A percentile compares a stretch with the other conserved stretches of the same genome.
phyloP scores from a whole-genome alignment of 2,329 filamentous ascomycete species.

The Aspergillus ibericus region DNA sequence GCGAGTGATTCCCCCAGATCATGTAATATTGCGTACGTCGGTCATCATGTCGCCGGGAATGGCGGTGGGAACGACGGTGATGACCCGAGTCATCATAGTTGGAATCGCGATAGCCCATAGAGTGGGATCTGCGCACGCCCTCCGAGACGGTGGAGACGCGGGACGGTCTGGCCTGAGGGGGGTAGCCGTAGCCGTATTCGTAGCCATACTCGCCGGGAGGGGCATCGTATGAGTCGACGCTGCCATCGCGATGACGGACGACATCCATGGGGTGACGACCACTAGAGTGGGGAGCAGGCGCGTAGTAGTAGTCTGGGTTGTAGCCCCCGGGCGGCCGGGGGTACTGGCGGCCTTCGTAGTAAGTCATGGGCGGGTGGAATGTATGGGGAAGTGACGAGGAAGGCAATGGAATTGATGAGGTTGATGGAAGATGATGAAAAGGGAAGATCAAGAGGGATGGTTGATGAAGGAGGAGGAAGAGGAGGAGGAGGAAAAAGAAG shows the following conservation, averaged over 20 bases:
- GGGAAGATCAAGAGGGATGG: slow-evolving; percentile 7
- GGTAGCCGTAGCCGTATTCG: slow-evolving; percentile 44
- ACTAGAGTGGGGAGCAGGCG: slow-evolving; percentile 19
- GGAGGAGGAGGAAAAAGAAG: slow-evolving; percentile 15
- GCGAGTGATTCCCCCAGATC: not conserved
- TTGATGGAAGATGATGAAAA: slow-evolving; percentile 11
- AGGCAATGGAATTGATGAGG: not conserved
- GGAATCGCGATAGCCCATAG: slow-evolving; percentile 34
- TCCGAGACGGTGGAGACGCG: slow-evolving; percentile 35
- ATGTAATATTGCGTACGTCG: slow-evolving; percentile 32
- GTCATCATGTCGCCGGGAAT: slow-evolving; percentile 49
- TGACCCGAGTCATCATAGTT: slow-evolving; percentile 36
- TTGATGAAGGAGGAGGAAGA: slow-evolving; percentile 10
- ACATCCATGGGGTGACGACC: slow-evolving; percentile 17
- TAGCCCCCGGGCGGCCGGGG: slow-evolving; percentile 26
- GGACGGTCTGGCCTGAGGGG: slow-evolving; percentile 22
- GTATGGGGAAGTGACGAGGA: not conserved
- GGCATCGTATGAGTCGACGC: slow-evolving; percentile 74
- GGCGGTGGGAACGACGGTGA: slow-evolving; percentile 38
- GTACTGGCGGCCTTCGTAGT: slow-evolving; percentile 39
- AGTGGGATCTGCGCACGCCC: slow-evolving; percentile 38
- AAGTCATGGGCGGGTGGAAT: slow-evolving; percentile 30
- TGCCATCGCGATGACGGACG: slow-evolving; percentile 58
- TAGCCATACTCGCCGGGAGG: slow-evolving; percentile 58
- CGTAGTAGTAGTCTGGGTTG: slow-evolving; percentile 31